Base-by-base conservation (phyloP, 2,329 filamentous ascomycete species). In the Biscogniauxia sp. region DNA sequence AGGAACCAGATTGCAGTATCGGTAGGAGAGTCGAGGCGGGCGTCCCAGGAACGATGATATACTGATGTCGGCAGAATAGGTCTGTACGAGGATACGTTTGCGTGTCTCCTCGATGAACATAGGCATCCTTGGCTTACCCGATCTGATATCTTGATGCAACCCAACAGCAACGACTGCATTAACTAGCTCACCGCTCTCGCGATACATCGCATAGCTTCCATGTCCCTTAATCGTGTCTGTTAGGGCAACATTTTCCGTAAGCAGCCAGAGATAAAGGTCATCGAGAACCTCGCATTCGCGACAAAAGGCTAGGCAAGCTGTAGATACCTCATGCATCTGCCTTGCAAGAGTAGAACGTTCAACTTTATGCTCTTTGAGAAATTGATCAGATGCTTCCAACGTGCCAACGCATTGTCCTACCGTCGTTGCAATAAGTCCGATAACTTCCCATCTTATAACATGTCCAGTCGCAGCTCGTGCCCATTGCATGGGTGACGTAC, bases 401-500 rank as follows among this genome's bases (percentile, higher is more conserved):
- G 68, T 69, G 20, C 57, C 67, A 5, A 69, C 68, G 55, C 68
- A 72, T 25, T 69, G 62, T 8, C 73, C 74, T 9, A 70, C 66
- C 20, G 69, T 59, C 2, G 66, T 64, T 20, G 73, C 72, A 52
- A 75, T 71, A 52, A 75, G 58, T 5, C 73, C 74, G 25, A 75
- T 67, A n/a, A 74, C 69, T 49, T 75, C 73, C 74, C 74, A 75
- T 52, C 74, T 67, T 49, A 75, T 67, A 37, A 72, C 70, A 45
- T 65, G 64, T 0, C 74, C 74, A 1, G 70, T 73, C 5, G 65
- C 67, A 26, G 69, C 62, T 6, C 61, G 62, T 23, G 70, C 68
- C 70, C 70, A 76, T 41, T 71, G 60, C 53, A 66, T 58, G 2
- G 68, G 66, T 2, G 70, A 69, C 7, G 68, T 75, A 17, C 66